phyloP scores from a whole-genome alignment of 2,329 filamentous ascomycete genomes.

The Claviceps sp. region DNA sequence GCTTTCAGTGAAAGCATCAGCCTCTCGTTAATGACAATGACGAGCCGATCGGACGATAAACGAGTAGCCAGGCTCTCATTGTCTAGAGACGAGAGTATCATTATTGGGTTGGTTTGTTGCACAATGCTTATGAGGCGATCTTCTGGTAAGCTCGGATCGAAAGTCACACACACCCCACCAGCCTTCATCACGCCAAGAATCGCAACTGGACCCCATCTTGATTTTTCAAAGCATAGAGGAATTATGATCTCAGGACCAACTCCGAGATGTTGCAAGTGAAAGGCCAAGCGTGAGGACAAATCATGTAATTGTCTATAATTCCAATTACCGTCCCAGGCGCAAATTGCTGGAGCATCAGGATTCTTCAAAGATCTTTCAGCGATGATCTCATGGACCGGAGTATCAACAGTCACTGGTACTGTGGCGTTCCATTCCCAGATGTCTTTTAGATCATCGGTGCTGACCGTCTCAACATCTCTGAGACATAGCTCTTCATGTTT shows the following conservation, averaged over 20 bases:
- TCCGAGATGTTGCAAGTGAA: constrained; percentile 2
- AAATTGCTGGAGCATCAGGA: constrained; percentile 6
- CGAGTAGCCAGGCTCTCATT: constrained; percentile 4
- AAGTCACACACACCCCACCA: constrained; percentile 2
- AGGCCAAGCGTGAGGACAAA: constrained; percentile 6
- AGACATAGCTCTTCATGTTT: background rate
- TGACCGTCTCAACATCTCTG: background rate
- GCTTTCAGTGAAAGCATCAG: background rate
- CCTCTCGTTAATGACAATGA: constrained; percentile 2
- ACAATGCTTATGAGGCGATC: constrained; percentile 9
- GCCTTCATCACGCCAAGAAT: constrained; percentile 5
- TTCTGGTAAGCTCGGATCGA: constrained; percentile 10
- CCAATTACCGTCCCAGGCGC: constrained; percentile 26
- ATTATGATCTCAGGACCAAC: constrained; percentile 2
- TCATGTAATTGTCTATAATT: constrained; percentile 19
- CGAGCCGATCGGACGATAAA: background rate
- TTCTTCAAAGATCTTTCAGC: background rate
- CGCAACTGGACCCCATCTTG: constrained; percentile 5
- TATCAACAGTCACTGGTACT: constrained; percentile 2
- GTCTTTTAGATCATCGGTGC: constrained; percentile 4
- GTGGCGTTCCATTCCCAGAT: constrained; percentile 6
- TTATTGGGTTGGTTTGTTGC: constrained; percentile 6
- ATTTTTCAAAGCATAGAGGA: constrained; percentile 7
- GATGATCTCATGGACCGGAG: constrained; percentile 6
- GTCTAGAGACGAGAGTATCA: constrained; percentile 10